A percentile compares a stretch with the other conserved stretches of the same genome.
Evolutionary conservation across 768 basidiomycete genomes (phyloP).

Genomic region (Hericium rajendrae): DNA sequence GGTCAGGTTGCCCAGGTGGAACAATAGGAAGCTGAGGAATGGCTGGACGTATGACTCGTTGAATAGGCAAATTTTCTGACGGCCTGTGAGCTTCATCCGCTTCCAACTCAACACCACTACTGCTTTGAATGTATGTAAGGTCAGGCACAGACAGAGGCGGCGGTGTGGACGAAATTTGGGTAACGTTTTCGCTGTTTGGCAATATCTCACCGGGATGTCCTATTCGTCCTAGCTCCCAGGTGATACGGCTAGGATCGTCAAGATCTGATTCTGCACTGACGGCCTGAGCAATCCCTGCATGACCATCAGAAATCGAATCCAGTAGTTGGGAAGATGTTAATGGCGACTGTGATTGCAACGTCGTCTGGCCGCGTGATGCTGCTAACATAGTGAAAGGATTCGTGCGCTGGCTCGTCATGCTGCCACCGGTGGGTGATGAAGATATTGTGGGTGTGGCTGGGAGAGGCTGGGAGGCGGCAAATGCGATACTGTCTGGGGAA

Average conservation of each 20-base stretch:
- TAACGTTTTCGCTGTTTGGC: slow-evolving; percentile 36
- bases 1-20: neutral
- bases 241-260: slow-evolving; percentile 26
- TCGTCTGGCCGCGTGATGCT: slow-evolving; percentile 30
- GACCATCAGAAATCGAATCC: slow-evolving; percentile 19
- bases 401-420: slow-evolving; percentile 56
- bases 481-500: slow-evolving; percentile 32
- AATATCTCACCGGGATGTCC: too few species aligned
- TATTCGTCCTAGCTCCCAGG: too few species aligned
- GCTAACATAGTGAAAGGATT: slow-evolving; percentile 83
- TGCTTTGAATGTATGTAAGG: too few species aligned
- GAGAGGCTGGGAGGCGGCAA: slow-evolving; percentile 65
- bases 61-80: too few species aligned
- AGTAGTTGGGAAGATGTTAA: slow-evolving; percentile 38
- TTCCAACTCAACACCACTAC: too few species aligned
- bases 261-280: slow-evolving; percentile 15
- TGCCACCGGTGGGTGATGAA: slow-evolving; percentile 32
- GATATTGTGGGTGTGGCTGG: slow-evolving; percentile 54
- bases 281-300: neutral
- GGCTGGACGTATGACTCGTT: too few species aligned
- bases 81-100: too few species aligned
- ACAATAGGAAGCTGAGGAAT: slow-evolving; percentile 1
- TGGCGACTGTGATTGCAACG: slow-evolving; percentile 47
- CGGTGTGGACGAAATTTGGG: slow-evolving; percentile 54
- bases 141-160: slow-evolving; percentile 12